A percentile compares a stretch with the other conserved stretches of the same genome.
Conservation (phyloP, 257 asterid species). For the Linaria vulgaris region DNA sequence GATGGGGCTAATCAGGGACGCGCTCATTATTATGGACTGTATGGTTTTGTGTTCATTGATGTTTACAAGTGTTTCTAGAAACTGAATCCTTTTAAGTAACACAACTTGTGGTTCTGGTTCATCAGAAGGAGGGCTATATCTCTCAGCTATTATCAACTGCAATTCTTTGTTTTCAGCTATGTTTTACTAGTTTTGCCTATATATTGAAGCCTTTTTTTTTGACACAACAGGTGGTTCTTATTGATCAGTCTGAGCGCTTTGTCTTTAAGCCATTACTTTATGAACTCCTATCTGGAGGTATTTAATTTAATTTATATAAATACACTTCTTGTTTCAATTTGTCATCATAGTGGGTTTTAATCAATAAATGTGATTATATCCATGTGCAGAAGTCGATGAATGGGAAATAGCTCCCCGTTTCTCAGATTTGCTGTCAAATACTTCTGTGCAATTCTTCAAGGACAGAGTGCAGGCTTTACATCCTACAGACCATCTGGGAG, state of each 20-base stretch:
- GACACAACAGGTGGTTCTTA: constrained; percentile 74
- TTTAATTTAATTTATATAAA: constrained; percentile 18
- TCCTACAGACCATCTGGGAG: constrained; percentile 68
- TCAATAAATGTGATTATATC: constrained; percentile 17
- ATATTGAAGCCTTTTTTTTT: constrained; percentile 16
- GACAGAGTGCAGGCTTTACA: constrained; percentile 68
- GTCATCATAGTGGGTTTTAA: background rate
- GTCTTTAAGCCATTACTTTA: constrained; percentile 93
- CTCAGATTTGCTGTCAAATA: constrained; percentile 78
- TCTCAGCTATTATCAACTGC: background rate
- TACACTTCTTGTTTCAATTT: background rate
- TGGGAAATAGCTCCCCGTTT: constrained; percentile 99
- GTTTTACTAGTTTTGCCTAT: constrained; percentile 13
- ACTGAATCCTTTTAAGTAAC: too few species aligned
- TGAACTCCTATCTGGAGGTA: constrained; percentile 98
- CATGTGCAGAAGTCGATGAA: constrained; percentile 79
- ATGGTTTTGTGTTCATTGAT: too few species aligned
- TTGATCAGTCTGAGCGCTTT: constrained; percentile 89
- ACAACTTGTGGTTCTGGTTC: too few species aligned
- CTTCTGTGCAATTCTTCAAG: constrained; percentile 66
- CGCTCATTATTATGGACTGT: too few species aligned
- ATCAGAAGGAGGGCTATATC: too few species aligned
- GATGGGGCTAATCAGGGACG: too few species aligned
- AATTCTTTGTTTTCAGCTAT: background rate
- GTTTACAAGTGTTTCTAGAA: too few species aligned